Base-by-base conservation (phyloP, 805 yeast species). In the Ogataea wickerhamii region DNA sequence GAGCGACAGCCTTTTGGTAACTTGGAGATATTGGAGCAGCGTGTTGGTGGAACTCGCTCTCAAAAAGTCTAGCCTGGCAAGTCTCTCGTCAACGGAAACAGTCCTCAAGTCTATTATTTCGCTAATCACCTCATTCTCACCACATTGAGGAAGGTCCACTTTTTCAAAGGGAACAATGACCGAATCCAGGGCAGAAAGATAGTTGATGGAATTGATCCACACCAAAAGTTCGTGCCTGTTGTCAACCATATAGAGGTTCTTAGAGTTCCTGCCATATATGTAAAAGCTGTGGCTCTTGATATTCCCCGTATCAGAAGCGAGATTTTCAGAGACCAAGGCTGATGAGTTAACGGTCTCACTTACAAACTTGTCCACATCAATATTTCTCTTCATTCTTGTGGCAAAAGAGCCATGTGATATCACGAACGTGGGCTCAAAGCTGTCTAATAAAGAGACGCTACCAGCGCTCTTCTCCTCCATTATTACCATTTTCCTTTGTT, bases 141-240 rank as follows among this genome's bases (percentile, higher is more conserved):
- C 6, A 7, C 31, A 32, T 3, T 32, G 29, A 21, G 55, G 53
- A 6, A 67, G 46, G 14, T 41, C 37, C 43, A 53, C 33, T 43
- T 44, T 39, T 20, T 49, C 41, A 51, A 55, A 19, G 40, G 45
- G 50, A 49, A 38, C 33, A 27, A 22, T 63, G 42, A 42, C 58
- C 1, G 70, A 59, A 25, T 67, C 68, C 38, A 75, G 55, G 0
- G 80, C 67, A 1, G 79, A 68, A 6, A 74, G 61, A 45, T 66
- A 71, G 46, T 79, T 78, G 49, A 79, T 74, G 6, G 73, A 57
- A 23, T 63, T 65, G 27, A 80, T 68, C 89, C 89, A 82, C 17
- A 73, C 71, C n/a, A 59, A 52, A 58, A 73, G 61, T 28, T 78
- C 85, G 17, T 58, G 58, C n/a, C 56, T 53, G 17, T 62, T 60